These are phyloP conservation scores for Penicillium ucsense DNA, from an alignment of 495 filamentous ascomycete species.

Conservation along the genomic window DNA sequence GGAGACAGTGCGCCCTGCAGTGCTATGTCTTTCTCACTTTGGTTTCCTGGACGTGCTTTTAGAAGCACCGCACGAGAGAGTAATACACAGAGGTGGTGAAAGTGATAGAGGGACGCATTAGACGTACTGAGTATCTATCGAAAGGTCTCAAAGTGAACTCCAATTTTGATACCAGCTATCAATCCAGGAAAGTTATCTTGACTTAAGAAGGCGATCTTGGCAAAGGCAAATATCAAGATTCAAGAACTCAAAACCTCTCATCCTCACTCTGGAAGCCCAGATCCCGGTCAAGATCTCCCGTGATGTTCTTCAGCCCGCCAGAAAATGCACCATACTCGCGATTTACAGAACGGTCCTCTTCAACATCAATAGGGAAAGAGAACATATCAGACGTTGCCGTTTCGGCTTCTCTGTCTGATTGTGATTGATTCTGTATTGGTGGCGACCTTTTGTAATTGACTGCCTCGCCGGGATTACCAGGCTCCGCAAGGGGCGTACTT, in stretches of 20 bases:
- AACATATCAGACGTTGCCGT: slow-evolving; percentile 6
- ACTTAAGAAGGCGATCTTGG: too few relatives aligned
- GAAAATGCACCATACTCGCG: slow-evolving; percentile 2
- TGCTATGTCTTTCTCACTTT: too few relatives aligned
- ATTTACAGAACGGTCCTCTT: slow-evolving; percentile 6
- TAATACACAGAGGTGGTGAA: too few relatives aligned
- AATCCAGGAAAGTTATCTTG: too few relatives aligned
- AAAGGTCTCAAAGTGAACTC: too few relatives aligned
- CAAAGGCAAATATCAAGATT: background rate
- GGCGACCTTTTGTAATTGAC: background rate
- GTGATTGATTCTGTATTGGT: slow-evolving; percentile 2
- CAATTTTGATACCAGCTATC: too few relatives aligned
- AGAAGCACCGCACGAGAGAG: too few relatives aligned
- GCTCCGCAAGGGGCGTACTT: slow-evolving; percentile 9
- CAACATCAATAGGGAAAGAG: slow-evolving; percentile 18
- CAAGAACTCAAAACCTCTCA: slow-evolving; percentile 24
- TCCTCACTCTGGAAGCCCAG: slow-evolving; percentile 26
- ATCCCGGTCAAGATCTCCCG: slow-evolving; percentile 36
- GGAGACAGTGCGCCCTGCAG: too few relatives aligned
- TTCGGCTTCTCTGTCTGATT: background rate
- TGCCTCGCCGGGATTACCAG: background rate
- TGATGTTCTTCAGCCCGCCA: slow-evolving; percentile 18
- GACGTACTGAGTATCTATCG: too few relatives aligned
- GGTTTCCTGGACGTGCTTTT: too few relatives aligned
- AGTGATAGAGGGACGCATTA: too few relatives aligned